phyloP scores from a whole-genome alignment of 441 rosid genomes.

The Erysimum cheiri region DNA sequence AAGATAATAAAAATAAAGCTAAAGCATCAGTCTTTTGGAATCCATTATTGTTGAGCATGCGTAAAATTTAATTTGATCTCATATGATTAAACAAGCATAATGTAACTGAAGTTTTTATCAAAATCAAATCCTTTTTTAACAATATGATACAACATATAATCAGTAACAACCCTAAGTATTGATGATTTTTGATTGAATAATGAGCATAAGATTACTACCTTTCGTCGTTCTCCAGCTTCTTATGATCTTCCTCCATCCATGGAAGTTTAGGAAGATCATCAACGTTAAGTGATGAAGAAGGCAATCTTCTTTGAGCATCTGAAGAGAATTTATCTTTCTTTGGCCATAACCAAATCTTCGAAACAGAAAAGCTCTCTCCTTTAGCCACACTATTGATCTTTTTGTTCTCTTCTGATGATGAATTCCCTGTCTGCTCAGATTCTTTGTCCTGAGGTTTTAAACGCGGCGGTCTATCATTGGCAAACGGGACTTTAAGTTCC shows the following conservation, averaged over 20 bases:
- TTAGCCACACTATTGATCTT: slow-evolving; percentile 57
- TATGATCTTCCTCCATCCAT: slow-evolving; percentile 49
- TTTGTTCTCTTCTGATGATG: slow-evolving; percentile 62
- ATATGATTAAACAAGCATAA: slow-evolving; percentile 30
- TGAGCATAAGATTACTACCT: slow-evolving; percentile 27
- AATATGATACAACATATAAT: slow-evolving; percentile 51
- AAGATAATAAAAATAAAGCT: slow-evolving; percentile 40
- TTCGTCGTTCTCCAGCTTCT: slow-evolving; percentile 37
- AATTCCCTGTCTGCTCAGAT: slow-evolving; percentile 44
- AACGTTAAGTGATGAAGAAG: slow-evolving; percentile 46
- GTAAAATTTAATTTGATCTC: slow-evolving; percentile 26
- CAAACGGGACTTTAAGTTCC: slow-evolving; percentile 68
- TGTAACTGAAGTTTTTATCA: slow-evolving; percentile 17
- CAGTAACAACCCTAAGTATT: slow-evolving; percentile 29
- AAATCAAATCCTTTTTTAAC: slow-evolving; percentile 30
- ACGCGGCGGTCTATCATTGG: slow-evolving; percentile 38
- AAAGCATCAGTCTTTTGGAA: slow-evolving; percentile 39
- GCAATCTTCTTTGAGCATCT: slow-evolving; percentile 43
- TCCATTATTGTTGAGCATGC: slow-evolving; percentile 32
- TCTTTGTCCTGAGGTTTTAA: slow-evolving; percentile 38
- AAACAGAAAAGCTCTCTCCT: slow-evolving; percentile 90
- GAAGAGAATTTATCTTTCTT: slow-evolving; percentile 67
- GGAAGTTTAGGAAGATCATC: slow-evolving; percentile 45
- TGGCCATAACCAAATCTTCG: slow-evolving; percentile 99
- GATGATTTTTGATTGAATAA: slow-evolving; percentile 7